Percentiles rank a stretch among this genome's conserved stretches.
Conservation (phyloP, 148 eudicot genomes). For the Arbutus unedo region DNA sequence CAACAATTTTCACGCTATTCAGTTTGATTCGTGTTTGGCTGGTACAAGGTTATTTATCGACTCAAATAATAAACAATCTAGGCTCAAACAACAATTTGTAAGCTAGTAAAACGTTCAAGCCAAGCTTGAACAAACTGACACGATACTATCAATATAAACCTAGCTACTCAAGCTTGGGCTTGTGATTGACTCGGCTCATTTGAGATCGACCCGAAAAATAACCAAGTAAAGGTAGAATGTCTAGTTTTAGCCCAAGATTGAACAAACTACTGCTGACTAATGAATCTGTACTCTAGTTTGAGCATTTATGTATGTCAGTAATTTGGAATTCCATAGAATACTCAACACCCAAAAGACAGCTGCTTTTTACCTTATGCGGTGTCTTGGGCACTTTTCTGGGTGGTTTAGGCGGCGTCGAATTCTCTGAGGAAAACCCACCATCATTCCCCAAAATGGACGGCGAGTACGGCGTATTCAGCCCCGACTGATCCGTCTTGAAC, state of each 20-base stretch:
- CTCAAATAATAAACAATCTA: background rate
- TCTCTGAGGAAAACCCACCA: slow-evolving; percentile 36
- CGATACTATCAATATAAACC: background rate
- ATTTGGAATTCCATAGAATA: too few relatives aligned
- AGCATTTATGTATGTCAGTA: background rate
- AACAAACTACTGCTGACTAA: too few relatives aligned
- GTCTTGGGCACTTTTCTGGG: slow-evolving; percentile 93
- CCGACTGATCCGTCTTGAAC: slow-evolving; percentile 75
- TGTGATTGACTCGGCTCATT: background rate
- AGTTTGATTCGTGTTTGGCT: background rate
- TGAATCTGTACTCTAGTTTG: background rate
- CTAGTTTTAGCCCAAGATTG: background rate
- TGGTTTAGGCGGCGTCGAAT: slow-evolving; percentile 73
- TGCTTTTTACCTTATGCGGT: slow-evolving; percentile 71
- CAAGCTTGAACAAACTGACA: background rate
- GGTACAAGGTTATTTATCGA: background rate
- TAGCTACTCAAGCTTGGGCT: background rate
- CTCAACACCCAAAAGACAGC: background rate
- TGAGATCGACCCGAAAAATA: background rate
- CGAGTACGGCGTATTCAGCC: slow-evolving; percentile 58
- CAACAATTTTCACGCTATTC: background rate
- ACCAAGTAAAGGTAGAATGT: background rate
- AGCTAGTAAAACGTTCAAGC: background rate
- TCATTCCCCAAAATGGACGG: slow-evolving; percentile 53
- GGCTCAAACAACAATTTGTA: background rate